phyloP scores from a whole-genome alignment of 257 asterid species.

The Gardenia jasminoides region DNA sequence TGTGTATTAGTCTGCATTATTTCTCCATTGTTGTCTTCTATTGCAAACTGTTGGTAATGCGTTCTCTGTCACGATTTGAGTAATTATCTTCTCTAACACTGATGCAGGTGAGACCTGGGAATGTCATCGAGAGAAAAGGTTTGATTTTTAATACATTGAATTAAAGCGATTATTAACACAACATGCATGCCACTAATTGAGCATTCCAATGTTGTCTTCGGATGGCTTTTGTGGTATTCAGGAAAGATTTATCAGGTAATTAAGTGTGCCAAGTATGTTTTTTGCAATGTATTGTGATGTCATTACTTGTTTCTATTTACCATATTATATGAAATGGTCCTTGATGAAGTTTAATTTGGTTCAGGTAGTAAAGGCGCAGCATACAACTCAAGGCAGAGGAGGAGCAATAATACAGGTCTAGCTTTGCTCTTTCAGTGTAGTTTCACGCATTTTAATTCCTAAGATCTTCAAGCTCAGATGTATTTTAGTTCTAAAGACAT shows the following conservation, averaged over 20 bases:
- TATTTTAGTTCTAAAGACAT: no score
- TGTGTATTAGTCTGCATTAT: background rate
- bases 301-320: background rate
- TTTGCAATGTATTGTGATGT: background rate
- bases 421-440: no score
- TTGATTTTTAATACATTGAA: constrained; percentile 23
- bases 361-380: constrained; percentile 90
- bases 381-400: constrained; percentile 90
- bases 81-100: background rate
- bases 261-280: constrained; percentile 6
- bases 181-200: constrained; percentile 19
- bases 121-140: constrained; percentile 88
- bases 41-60: background rate
- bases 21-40: background rate
- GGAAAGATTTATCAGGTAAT: constrained; percentile 88
- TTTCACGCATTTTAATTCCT: no score
- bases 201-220: constrained; percentile 28
- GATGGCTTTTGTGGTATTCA: constrained; percentile 34
- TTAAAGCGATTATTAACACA: constrained; percentile 19
- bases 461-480: no score
- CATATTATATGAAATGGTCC: constrained; percentile 4
- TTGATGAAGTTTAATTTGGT: constrained; percentile 14
- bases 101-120: constrained; percentile 86
- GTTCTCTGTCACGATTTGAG: background rate
- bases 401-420: constrained; percentile 95